These are phyloP conservation scores for Amanita pseudoporphyria DNA, from an alignment of 768 basidiomycete genomes.

Conservation along the genomic window DNA sequence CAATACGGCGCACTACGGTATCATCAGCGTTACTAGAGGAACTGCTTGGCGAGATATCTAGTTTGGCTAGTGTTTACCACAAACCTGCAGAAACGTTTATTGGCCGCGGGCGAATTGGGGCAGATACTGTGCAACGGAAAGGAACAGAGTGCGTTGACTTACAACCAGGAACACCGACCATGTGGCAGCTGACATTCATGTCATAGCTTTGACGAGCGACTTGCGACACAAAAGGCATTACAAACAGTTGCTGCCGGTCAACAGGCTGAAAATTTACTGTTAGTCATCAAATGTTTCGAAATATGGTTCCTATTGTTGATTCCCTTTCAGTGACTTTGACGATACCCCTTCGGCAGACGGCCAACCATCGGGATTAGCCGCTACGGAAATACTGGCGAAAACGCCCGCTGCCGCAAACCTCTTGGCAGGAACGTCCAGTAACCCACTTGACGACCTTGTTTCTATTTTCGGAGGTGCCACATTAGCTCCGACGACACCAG, in stretches of 20 bases:
- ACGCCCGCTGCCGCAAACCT: slow-evolving; percentile 69
- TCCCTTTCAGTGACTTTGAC: slow-evolving; percentile 61
- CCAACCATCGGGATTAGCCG: slow-evolving; percentile 68
- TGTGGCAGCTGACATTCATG: not conserved
- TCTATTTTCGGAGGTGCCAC: slow-evolving; percentile 68
- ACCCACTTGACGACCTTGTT: slow-evolving; percentile 89
- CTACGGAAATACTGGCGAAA: slow-evolving; percentile 61
- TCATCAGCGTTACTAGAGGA: slow-evolving; percentile 84
- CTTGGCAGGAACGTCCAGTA: slow-evolving; percentile 70
- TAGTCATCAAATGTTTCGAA: slow-evolving; percentile 12
- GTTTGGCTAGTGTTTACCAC: slow-evolving; percentile 91
- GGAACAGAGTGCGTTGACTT: slow-evolving; percentile 42
- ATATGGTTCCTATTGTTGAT: not conserved
- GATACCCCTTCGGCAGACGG: slow-evolving; percentile 51
- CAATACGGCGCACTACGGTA: slow-evolving; percentile 86
- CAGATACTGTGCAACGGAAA: slow-evolving; percentile 64
- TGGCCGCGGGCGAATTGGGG: slow-evolving; percentile 82
- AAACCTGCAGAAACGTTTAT: slow-evolving; percentile 96
- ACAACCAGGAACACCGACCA: not conserved
- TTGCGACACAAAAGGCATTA: slow-evolving; percentile 73
- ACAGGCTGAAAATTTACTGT: slow-evolving; percentile 89
- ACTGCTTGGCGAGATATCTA: slow-evolving; percentile 81
- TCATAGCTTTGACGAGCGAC: slow-evolving; percentile 55
- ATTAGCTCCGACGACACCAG: slow-evolving; percentile 7
- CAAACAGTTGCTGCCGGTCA: slow-evolving; percentile 88